Evolutionary conservation across 2,329 filamentous ascomycete genomes (phyloP).

Genomic region (Penicillium sp.): DNA sequence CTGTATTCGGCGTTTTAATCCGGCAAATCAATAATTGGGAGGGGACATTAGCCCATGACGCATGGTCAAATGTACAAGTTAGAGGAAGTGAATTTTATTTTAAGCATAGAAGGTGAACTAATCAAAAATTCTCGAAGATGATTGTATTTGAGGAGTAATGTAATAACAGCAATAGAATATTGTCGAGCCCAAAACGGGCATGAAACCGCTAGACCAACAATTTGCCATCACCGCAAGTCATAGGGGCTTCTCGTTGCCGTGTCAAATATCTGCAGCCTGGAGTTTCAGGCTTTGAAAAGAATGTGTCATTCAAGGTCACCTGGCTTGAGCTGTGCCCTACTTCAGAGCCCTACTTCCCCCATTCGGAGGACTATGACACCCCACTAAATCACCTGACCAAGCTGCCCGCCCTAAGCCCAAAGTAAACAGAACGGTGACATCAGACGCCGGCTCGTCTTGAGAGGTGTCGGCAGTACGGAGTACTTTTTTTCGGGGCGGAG

Average conservation of each 20-base stretch:
- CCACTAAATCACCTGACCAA: constrained; percentile 1
- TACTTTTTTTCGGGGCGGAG: background rate
- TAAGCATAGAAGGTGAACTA: background rate
- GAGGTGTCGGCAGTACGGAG: background rate
- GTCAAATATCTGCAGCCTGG: background rate
- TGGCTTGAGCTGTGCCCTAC: background rate
- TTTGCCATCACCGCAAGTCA: too few relatives aligned
- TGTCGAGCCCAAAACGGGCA: too few relatives aligned
- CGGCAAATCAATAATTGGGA: too few relatives aligned
- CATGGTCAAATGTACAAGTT: background rate
- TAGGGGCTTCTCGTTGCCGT: too few relatives aligned
- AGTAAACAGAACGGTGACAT: constrained; percentile 12
- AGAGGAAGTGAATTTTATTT: background rate
- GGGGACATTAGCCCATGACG: too few relatives aligned
- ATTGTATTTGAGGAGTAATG: too few relatives aligned
- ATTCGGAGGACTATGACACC: background rate
- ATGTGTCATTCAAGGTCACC: background rate
- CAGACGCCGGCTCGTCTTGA: background rate
- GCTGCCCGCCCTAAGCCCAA: constrained; percentile 21
- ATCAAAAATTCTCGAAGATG: background rate
- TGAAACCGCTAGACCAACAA: too few relatives aligned
- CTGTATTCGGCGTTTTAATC: too few relatives aligned
- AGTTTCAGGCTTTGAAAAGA: background rate
- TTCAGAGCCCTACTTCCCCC: background rate
- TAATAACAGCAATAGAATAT: background rate